A percentile compares a stretch with the other conserved stretches of the same genome.
phyloP scores from a whole-genome alignment of 2,329 filamentous ascomycete species.

The Botrytis hyacinthi region DNA sequence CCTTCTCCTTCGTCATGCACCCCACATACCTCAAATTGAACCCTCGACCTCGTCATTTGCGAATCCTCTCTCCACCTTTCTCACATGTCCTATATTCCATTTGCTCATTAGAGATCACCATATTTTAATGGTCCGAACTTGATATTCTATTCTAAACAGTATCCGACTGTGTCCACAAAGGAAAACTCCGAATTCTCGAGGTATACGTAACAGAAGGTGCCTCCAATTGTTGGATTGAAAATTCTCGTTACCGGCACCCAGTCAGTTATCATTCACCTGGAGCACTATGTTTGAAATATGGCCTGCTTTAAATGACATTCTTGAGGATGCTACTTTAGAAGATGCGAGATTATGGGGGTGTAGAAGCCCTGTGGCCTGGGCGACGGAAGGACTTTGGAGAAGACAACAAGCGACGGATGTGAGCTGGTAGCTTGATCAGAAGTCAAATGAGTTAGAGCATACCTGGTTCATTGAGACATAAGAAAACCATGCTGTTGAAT shows the following conservation, averaged over 20 bases:
- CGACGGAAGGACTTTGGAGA: background rate
- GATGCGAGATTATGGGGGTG: constrained; percentile 13
- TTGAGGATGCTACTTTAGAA: constrained; percentile 33
- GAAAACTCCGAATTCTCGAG: constrained; percentile 32
- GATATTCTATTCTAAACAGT: constrained; percentile 25
- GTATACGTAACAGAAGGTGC: constrained; percentile 12
- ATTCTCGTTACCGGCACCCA: background rate
- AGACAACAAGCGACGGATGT: constrained; percentile 16
- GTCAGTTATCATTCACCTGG: background rate
- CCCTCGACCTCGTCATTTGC: constrained; percentile 10
- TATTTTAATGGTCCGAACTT: constrained; percentile 31
- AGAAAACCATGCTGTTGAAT: background rate
- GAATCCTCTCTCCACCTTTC: constrained; percentile 29
- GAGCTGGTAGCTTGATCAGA: constrained; percentile 19
- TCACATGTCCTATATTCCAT: constrained; percentile 27
- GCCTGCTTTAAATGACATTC: constrained; percentile 21
- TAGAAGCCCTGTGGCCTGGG: background rate
- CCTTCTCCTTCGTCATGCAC: constrained; percentile 29
- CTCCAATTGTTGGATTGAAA: background rate
- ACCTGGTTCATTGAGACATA: background rate
- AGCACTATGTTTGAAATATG: no score
- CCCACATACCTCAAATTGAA: background rate
- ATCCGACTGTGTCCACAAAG: constrained; percentile 34
- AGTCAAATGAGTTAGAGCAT: background rate
- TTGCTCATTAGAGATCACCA: constrained; percentile 23